Base-by-base conservation (phyloP, 257 asterid species). In the Solanum rostratum region DNA sequence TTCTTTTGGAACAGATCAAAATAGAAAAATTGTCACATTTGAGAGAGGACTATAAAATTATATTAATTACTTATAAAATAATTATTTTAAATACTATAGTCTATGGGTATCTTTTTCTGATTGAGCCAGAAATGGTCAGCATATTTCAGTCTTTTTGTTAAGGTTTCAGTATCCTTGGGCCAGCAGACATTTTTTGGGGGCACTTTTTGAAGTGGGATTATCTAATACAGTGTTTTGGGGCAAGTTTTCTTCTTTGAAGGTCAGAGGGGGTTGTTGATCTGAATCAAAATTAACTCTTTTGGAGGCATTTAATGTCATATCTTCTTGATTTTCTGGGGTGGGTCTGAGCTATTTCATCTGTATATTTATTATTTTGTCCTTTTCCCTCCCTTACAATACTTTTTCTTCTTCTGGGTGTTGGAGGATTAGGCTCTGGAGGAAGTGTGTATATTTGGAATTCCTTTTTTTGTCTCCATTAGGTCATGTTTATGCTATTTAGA, bases 71-170 rank as follows among this genome's bases (percentile, higher is more conserved):
- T 14, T 24, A 76, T 3, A 74, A 24, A 8, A 3, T 49, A n/a
- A 45, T 49, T 71, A 33, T 20, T 41, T 70, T 22, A n/a, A n/a
- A n/a, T n/a, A n/a, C n/a, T n/a, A n/a, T n/a, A n/a, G n/a, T n/a
- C n/a, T n/a, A n/a, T n/a, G n/a, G 22, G 73, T 13, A 41, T 59
- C 16, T 41, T n/a, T 80, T 55, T 55, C 24, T 24, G 33, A 13
- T 84, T 84, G 19, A 54, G 78, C 10, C 69, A 57, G 79, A 82
- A 82, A 76, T 63, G 79, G 85, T 82, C 85, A 82, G 86, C 43
- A 52, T 78, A 49, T 79, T 50, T 85, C 49, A 65, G 39, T 45
- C 50, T 65, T n/a, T 62, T 46, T 76, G 79, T 74, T 45, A 27
- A 74, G 79, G 49, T 45, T 62, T 63, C 80, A 85, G 53, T 78